phyloP scores from a whole-genome alignment of 306 rosid genomes.

The Fragaria ananassa region DNA sequence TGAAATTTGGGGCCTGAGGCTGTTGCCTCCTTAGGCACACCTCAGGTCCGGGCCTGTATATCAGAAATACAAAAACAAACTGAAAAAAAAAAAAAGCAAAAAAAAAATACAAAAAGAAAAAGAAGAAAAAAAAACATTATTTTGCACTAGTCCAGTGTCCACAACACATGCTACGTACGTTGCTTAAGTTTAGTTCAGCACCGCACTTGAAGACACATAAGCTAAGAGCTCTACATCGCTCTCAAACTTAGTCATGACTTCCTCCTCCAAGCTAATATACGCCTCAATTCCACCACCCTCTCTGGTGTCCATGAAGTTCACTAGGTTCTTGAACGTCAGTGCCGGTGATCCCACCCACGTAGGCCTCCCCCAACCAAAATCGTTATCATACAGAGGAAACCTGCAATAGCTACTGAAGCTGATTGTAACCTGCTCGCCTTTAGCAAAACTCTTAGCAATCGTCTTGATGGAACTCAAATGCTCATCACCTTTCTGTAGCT shows the following conservation, averaged over 20 bases:
- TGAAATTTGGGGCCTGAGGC: too few species aligned
- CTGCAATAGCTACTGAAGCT: constrained; percentile 25
- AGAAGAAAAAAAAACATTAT: too few species aligned
- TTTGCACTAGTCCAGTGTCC: too few species aligned
- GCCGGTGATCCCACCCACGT: constrained; percentile 14
- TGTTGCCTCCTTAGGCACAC: too few species aligned
- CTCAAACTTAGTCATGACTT: constrained; percentile 9
- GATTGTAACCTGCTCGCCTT: background rate
- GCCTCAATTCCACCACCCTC: constrained; percentile 20
- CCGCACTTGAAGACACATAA: background rate
- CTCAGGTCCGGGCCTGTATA: too few species aligned
- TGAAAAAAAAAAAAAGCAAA: too few species aligned
- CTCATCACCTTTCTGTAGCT: background rate
- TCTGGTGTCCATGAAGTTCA: constrained; percentile 6
- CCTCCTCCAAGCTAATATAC: constrained; percentile 13
- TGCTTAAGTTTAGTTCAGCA: too few species aligned
- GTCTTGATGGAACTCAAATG: background rate
- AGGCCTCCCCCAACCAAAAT: constrained; percentile 36
- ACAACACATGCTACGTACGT: too few species aligned
- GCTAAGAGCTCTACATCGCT: background rate
- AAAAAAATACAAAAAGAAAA: too few species aligned
- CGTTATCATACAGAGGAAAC: constrained; percentile 29
- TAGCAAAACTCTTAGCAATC: background rate
- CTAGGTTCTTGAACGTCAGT: constrained; percentile 1
- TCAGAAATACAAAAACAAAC: too few species aligned